Percentiles rank a stretch among this genome's conserved stretches.
Conservation (phyloP, 139 green algal species). For the Eudorina sp. region DNA sequence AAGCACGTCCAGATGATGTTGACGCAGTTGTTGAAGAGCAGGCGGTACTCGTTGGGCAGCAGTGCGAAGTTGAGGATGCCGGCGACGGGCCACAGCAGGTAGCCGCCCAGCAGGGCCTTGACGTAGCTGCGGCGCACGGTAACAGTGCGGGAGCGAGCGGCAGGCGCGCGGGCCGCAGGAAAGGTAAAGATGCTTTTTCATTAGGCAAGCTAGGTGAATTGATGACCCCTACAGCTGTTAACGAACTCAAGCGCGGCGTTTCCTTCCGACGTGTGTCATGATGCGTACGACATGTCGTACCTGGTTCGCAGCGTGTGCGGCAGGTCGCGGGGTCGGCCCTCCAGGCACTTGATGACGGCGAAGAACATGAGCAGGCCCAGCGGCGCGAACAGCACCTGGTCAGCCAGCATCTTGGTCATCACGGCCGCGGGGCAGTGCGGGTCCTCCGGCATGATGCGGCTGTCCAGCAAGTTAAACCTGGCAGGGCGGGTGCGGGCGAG, state of each 20-base stretch:
- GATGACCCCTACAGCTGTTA: too few species aligned
- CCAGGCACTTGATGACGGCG: constrained; percentile 53
- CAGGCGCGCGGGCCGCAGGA: too few species aligned
- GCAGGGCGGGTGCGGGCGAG: not conserved
- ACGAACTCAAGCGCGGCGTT: not conserved
- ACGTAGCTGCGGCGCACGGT: constrained; percentile 57
- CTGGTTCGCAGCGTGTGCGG: not conserved
- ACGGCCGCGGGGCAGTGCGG: constrained; percentile 40
- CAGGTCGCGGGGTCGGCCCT: constrained; percentile 41
- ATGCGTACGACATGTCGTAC: too few species aligned
- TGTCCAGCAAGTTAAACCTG: constrained; percentile 41
- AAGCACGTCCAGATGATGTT: constrained; percentile 53
- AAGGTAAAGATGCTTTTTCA: not conserved
- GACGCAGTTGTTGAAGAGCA: constrained; percentile 71
- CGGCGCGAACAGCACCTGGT: constrained; percentile 68
- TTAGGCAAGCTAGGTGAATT: not conserved
- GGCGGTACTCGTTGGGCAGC: constrained; percentile 64
- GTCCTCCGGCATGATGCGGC: constrained; percentile 21
- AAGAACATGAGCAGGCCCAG: constrained; percentile 66
- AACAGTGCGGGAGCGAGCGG: not conserved
- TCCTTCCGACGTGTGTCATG: not conserved
- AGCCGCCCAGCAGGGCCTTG: constrained; percentile 58
- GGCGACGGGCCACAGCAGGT: constrained; percentile 72
- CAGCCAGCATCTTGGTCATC: constrained; percentile 58
- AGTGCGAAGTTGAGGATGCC: constrained; percentile 74